Evolutionary conservation across 441 rosid genomes (phyloP).

Genomic region (Populus hybrid): DNA sequence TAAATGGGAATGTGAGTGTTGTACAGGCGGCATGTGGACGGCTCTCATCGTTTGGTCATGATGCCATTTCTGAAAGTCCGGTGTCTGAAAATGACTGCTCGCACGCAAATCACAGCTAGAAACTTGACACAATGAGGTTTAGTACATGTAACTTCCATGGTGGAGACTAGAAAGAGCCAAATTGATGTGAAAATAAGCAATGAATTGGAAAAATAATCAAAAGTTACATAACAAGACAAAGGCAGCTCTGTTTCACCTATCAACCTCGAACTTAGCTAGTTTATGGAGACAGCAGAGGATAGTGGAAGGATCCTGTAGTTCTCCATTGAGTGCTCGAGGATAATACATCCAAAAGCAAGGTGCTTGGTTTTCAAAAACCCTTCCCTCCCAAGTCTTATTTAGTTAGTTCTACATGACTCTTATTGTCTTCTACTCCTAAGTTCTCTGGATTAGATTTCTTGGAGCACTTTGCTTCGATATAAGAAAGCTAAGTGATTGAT

Average conservation of each 20-base stretch:
- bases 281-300: slow-evolving; percentile 15
- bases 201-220: not conserved
- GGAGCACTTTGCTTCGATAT: slow-evolving; percentile 2
- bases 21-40: slow-evolving; percentile 7
- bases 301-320: slow-evolving; percentile 7
- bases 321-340: slow-evolving; percentile 19
- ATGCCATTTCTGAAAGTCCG: not conserved
- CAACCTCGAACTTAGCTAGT: slow-evolving; percentile 14
- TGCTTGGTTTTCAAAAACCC: not conserved
- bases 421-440: not conserved
- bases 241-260: not conserved
- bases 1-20: not conserved
- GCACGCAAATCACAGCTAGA: not conserved
- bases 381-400: not conserved
- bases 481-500: slow-evolving; percentile 1
- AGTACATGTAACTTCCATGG: slow-evolving; percentile 1
- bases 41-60: slow-evolving; percentile 1
- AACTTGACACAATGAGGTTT: slow-evolving; percentile 1
- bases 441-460: not conserved
- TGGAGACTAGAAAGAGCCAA: slow-evolving; percentile 8
- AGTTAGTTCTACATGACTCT: not conserved
- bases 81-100: not conserved
- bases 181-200: slow-evolving; percentile 11
- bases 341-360: slow-evolving; percentile 6
- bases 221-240: slow-evolving; percentile 5